Evolutionary conservation across 2,329 filamentous ascomycete genomes (phyloP), one percentile per base, ranked within the genome.

Genomic region (Phyllosticta citriasiana): DNA sequence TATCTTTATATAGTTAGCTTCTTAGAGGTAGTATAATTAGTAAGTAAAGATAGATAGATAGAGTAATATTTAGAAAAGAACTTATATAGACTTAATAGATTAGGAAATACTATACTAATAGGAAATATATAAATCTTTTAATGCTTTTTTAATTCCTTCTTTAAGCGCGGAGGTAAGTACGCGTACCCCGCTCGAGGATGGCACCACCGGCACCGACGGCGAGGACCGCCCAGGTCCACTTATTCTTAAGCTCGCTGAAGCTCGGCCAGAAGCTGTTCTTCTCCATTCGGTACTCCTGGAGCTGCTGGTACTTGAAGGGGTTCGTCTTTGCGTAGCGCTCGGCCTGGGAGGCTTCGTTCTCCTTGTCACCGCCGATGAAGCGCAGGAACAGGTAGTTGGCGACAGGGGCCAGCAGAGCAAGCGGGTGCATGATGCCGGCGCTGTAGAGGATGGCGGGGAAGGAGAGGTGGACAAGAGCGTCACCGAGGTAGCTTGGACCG

Each of bases 251-350:
- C 69, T 84, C 80, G 30, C 73, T 69, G 1, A 76, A 55, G 10
- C 72, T 72, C 1, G 83, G 83, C 83, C 83, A 86, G 71, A 86
- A 83, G 50, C 80, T 79, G 66, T 86, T 84, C 70, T 83, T 83
- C 66, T 81, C 77, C 24, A 70, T 64, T 57, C 76, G 75, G 73
- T 81, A 85, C 59, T 77, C 68, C 66, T 79, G 73, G 22, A 85
- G 73, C 64, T 85, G 78, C 53, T 75, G 72, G 57, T 80, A 77
- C 69, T 85, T 85, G 55, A 75, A 68, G 4, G 77, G 75, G 62
- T 80, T 77, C 14, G 78, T 76, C 50, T 75, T 74, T 22, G 75
- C 75, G 66, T 85, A 85, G 4, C 82, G 77, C 57, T 78, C 74
- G 59, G 76, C 76, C 67, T 84, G 82, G 60, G 73, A 74, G 24